Evolutionary conservation across 371 early-diverging fungal species (phyloP).

Genomic region (Actinomucor elegans): DNA sequence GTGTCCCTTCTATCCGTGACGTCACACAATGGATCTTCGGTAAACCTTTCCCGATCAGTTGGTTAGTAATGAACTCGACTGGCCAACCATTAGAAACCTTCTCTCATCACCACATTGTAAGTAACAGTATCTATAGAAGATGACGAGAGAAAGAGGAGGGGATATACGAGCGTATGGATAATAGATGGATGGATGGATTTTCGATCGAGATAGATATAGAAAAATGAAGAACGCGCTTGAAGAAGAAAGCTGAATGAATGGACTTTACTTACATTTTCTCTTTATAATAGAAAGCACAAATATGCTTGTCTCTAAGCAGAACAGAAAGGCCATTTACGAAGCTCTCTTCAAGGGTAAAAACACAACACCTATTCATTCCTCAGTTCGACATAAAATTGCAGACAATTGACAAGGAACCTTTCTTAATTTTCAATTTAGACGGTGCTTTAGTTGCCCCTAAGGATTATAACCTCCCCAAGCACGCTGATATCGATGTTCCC

Average conservation of each 20-base stretch:
- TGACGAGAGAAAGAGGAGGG: neutral
- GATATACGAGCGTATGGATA: neutral
- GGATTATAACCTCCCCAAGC: conserved; percentile 94
- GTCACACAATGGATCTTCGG: too few species aligned
- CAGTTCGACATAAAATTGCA: too few species aligned
- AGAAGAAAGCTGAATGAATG: neutral
- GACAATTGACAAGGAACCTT: too few species aligned
- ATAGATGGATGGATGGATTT: conserved; percentile 6
- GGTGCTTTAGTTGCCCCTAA: conserved; percentile 97
- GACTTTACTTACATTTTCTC: neutral
- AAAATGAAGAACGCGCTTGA: neutral
- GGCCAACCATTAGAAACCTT: conserved; percentile 16
- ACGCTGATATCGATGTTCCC: conserved; percentile 91
- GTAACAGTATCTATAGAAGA: conserved; percentile 3
- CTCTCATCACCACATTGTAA: conserved; percentile 36
- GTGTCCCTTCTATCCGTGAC: too few species aligned
- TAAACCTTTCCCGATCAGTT: conserved; percentile 5
- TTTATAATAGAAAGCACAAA: conserved; percentile 27
- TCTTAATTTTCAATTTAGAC: too few species aligned
- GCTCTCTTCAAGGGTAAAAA: conserved; percentile 78
- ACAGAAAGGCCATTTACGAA: conserved; percentile 94
- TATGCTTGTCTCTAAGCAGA: conserved; percentile 94
- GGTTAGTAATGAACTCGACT: neutral
- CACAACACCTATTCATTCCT: neutral
- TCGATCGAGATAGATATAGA: neutral